Evolutionary conservation across 2,329 filamentous ascomycete species (phyloP), one percentile per base, ranked within the genome.

Genomic region (Sclerotinia nivalis): DNA sequence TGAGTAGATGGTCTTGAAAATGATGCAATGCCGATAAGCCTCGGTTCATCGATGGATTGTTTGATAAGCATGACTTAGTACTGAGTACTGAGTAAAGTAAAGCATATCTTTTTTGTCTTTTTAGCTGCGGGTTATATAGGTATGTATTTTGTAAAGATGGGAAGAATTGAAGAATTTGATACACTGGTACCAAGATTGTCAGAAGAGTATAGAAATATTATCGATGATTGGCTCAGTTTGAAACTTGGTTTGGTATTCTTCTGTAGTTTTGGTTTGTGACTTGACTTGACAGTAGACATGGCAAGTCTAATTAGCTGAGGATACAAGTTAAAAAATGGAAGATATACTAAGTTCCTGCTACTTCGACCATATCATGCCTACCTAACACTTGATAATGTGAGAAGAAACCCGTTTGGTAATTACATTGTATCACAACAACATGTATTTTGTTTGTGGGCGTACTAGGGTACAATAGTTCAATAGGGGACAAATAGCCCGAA

Each of bases 1-100:
- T 25, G 28, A 40, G 31, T 34, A 28, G 49, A 52, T 64, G 31
- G 10, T 49, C 62, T 54, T 54, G 37, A 25, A 15, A 25, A 55
- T 62, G 66, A 59, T 67, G 54, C 65, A 59, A 59, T 59, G 22
- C 49, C 47, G 66, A 62, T 65, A 55, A 69, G 37, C 67, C 67
- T 62, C 58, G 67, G 67, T 62, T 68, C 47, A 25, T 43, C 12
- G 34, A 54, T 45, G 47, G 15, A 43, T 18, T 52, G 47, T 43
- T 50, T 52, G 61, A 65, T 65, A 65, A 52, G 61, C 47, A 65
- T 52, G 31, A 40, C 31, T 50, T 25, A 18, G 20, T 40, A n/a
- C 22, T 22, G 15, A 18, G 22, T 22, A 61, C 10, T 8, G 13
- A 15, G 28, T 22, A 62, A 12, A n/a, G 45, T 13, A 61, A 49